These are phyloP conservation scores for Penicillium mononematosum DNA, from an alignment of 495 filamentous ascomycete species.

Conservation along the genomic window DNA sequence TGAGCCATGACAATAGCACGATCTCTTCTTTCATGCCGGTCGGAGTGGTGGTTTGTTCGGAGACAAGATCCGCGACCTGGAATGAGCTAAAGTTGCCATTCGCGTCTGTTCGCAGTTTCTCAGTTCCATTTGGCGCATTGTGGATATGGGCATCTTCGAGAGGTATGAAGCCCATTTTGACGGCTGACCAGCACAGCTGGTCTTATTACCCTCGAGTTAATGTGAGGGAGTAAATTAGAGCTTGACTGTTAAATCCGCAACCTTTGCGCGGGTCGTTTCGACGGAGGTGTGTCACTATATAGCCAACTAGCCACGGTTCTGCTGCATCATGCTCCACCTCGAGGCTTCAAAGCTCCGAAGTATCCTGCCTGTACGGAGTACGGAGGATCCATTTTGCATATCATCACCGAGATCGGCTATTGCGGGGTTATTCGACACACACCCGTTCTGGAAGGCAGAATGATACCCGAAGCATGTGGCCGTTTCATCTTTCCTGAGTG, in stretches of 20 bases:
- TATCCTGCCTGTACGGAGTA: not conserved
- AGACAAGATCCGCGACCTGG: conserved; percentile 19
- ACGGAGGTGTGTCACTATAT: conserved; percentile 22
- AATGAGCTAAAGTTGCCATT: conserved; percentile 19
- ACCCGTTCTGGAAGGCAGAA: not conserved
- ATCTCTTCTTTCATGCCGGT: conserved; percentile 41
- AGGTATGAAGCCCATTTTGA: conserved; percentile 33
- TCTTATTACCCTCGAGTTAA: conserved; percentile 11
- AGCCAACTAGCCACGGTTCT: conserved; percentile 12
- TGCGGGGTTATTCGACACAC: conserved; percentile 4
- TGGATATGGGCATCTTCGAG: conserved; percentile 13
- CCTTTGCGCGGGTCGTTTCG: conserved; percentile 6
- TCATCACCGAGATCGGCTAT: conserved; percentile 14
- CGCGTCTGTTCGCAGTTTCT: conserved; percentile 1
- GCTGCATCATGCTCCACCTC: conserved; percentile 9
- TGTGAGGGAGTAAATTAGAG: conserved; percentile 11
- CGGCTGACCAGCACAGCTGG: conserved; percentile 15
- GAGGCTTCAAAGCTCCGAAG: conserved; percentile 3
- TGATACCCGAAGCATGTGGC: conserved; percentile 1
- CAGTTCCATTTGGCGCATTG: conserved; percentile 9
- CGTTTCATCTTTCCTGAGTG: conserved; percentile 3
- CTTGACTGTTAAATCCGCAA: conserved; percentile 7
- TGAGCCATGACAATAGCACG: conserved; percentile 44
- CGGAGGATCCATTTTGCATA: conserved; percentile 4
- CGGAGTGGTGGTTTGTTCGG: conserved; percentile 14